A percentile compares a stretch with the other conserved stretches of the same genome.
Evolutionary conservation across 768 basidiomycete genomes (phyloP).

Genomic region (Agaricus blazei): DNA sequence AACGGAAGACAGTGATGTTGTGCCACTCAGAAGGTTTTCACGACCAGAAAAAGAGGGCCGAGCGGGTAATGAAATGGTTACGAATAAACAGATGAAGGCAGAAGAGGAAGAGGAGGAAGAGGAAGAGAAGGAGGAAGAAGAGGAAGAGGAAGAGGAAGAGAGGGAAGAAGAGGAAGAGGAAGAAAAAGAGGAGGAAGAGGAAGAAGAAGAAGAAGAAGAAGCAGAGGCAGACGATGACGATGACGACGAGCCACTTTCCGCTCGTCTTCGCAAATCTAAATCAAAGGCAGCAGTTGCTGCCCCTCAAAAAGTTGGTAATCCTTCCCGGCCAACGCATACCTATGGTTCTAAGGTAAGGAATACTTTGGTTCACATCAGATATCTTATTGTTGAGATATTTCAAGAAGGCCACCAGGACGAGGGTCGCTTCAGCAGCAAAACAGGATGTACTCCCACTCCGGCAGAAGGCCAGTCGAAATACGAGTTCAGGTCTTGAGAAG

Average conservation of each 20-base stretch:
- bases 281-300: constrained; percentile 6
- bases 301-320: background rate
- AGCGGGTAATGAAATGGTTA: no score
- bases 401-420: background rate
- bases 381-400: background rate
- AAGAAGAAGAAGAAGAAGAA: constrained; percentile 5
- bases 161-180: background rate
- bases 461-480: background rate
- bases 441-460: background rate
- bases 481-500: background rate
- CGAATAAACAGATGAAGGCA: no score
- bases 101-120: no score
- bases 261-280: constrained; percentile 5
- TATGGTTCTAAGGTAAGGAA: constrained; percentile 1
- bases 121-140: constrained; percentile 18
- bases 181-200: background rate
- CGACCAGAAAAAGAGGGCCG: background rate
- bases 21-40: constrained; percentile 2
- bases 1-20: constrained; percentile 2
- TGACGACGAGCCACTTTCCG: constrained; percentile 12
- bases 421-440: background rate
- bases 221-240: constrained; percentile 2
- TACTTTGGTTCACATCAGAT: background rate
- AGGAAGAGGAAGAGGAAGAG: constrained; percentile 7
- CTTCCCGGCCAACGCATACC: background rate